Conservation (phyloP, 2,329 filamentous ascomycete genomes). For the Karstenula rhodostoma region DNA sequence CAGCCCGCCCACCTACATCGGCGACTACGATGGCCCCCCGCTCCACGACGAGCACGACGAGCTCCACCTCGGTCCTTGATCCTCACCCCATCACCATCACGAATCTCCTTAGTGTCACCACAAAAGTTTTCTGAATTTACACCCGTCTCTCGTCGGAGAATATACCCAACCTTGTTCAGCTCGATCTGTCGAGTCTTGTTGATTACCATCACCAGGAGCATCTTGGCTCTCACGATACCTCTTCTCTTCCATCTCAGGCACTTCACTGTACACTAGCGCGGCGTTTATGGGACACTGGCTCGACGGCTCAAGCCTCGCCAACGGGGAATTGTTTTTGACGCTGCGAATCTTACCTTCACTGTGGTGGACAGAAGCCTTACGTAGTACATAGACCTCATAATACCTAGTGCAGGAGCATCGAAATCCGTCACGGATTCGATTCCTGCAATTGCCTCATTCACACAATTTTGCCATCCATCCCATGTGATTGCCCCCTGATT, state of each 20-base stretch:
- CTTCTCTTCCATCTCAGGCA: neutral
- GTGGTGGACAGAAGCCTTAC: neutral
- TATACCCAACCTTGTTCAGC: slow-evolving; percentile 21
- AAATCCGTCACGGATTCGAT: neutral
- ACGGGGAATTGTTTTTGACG: neutral
- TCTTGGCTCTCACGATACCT: slow-evolving; percentile 13
- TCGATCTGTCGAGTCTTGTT: neutral
- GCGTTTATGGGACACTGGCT: slow-evolving; percentile 7
- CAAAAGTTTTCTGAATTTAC: neutral
- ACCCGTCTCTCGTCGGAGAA: slow-evolving; percentile 17
- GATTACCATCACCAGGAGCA: neutral
- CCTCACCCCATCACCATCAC: slow-evolving; percentile 6
- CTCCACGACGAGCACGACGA: slow-evolving; percentile 22
- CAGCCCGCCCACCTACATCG: slow-evolving; percentile 71
- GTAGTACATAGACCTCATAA: neutral
- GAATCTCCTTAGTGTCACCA: slow-evolving; percentile 2
- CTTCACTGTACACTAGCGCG: slow-evolving; percentile 5
- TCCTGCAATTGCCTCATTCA: neutral
- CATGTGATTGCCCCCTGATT: neutral
- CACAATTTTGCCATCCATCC: neutral
- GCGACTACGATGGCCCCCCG: slow-evolving; percentile 35
- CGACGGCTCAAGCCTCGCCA: neutral
- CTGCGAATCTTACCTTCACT: neutral
- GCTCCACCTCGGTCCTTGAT: slow-evolving; percentile 14
- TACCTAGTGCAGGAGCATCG: neutral